Conservation (phyloP, 768 basidiomycete genomes). For the Hygrocybe punicea region DNA sequence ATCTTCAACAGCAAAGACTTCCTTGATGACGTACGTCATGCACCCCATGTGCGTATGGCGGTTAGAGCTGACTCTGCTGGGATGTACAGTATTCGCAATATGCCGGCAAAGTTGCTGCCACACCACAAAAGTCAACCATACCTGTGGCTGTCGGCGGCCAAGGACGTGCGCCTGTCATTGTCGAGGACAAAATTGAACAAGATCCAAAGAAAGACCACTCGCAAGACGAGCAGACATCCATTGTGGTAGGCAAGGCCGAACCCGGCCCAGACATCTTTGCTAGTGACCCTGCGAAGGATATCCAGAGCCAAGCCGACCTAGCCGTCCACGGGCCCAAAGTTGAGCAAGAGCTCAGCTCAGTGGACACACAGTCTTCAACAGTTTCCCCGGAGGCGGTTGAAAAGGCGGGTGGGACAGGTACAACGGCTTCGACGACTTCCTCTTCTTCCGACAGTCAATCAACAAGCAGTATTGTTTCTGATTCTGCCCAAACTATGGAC, state of each 20-base stretch:
- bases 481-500: neutral
- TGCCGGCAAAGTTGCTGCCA: conserved; percentile 32
- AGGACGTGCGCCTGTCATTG: conserved; percentile 54
- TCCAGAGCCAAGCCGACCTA: conserved; percentile 41
- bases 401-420: neutral
- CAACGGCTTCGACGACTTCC: neutral
- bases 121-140: conserved; percentile 35
- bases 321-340: conserved; percentile 21
- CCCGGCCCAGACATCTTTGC: conserved; percentile 77
- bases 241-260: conserved; percentile 54
- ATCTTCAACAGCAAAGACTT: conserved; percentile 56
- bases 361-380: conserved; percentile 10
- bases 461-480: neutral
- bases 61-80: conserved; percentile 4
- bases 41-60: neutral
- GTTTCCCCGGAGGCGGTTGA: neutral
- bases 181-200: conserved; percentile 44
- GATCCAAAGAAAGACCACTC: conserved; percentile 10
- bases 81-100: conserved; percentile 58
- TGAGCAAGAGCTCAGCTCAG: conserved; percentile 39
- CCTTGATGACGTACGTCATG: conserved; percentile 53
- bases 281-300: conserved; percentile 42
- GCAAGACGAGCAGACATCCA: conserved; percentile 32
- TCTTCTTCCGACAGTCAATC: neutral
- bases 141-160: conserved; percentile 50